Base-by-base conservation (phyloP, 2,329 filamentous ascomycete genomes). In the Claviceps purpurea region DNA sequence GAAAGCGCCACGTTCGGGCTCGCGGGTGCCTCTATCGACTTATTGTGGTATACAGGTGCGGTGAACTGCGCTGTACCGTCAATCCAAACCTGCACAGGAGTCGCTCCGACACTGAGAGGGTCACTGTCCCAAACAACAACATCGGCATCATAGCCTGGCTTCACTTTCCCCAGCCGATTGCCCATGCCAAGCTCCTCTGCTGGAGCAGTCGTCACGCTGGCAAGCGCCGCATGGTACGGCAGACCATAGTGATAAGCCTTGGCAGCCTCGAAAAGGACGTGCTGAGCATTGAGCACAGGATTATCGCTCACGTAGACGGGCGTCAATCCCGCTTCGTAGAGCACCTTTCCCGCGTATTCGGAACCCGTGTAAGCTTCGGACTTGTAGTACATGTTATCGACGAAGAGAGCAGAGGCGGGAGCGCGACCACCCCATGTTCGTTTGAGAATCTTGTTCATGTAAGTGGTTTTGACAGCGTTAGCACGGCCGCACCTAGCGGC, bases 381-480 rank as follows among this genome's bases (percentile, higher is more conserved):
- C 65, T 87, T 85, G 73, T 85, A 87, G 63, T 78, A 84, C 78
- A 85, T 85, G 61, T 82, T 84, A 60, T 86, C 82, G 10, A 83
- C 82, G 58, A 87, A 87, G 3, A 85, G 68, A n/a, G 77, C 82
- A 16, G 72, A 76, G 3, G 73, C 76, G n/a, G 75, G 77, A 16
- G 75, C 64, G 0, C 71, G 70, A 13, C 70, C 73, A 14, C 78
- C 77, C 66, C 72, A 81, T 0, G 74, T 74, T 48, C 77, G 71
- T 59, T 78, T 79, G 3, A 81, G 68, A 26, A 81, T 75, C 71
- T 74, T 30, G 3, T 13, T 4, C 0, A 10, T 22, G 13, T 34
- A 34, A 34, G 30, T 16, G 1, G 2, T 30, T 60, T 55, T 20
- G 1, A 18, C 44, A 18, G 4, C 1, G 0, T 38, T 3, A 13